A percentile compares a stretch with the other conserved stretches of the same genome.
Conservation (phyloP, 352 stramenopile genomes). For the Salisapilia sapeloensis region DNA sequence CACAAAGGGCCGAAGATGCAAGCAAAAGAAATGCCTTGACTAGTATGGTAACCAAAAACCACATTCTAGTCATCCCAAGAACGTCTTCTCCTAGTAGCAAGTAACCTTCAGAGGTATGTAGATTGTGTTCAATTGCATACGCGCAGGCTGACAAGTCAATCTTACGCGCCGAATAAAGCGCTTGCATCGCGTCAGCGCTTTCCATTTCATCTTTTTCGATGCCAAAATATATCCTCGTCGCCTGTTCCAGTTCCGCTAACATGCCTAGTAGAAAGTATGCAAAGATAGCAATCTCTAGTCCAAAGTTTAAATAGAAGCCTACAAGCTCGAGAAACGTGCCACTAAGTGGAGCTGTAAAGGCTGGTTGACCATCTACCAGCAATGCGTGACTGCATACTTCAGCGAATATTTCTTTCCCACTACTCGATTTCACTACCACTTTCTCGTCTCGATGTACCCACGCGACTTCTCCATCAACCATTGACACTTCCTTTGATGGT, state of each 20-base stretch:
- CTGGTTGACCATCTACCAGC: conserved; percentile 39
- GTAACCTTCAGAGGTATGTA: conserved; percentile 5
- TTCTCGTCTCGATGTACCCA: conserved; percentile 62
- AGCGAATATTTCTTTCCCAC: conserved; percentile 45
- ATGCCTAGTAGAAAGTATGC: conserved; percentile 41
- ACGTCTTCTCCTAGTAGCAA: conserved; percentile 14
- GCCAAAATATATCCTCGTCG: conserved; percentile 13
- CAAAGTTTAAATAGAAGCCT: conserved; percentile 36
- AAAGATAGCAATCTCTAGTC: conserved; percentile 23
- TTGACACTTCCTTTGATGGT: conserved; percentile 52
- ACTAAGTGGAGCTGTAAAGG: conserved; percentile 37
- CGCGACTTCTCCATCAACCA: conserved; percentile 44
- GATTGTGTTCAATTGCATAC: conserved; percentile 2
- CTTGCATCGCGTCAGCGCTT: conserved; percentile 11
- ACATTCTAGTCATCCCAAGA: conserved; percentile 24
- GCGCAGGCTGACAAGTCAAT: conserved; percentile 5
- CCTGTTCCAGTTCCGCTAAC: conserved; percentile 34
- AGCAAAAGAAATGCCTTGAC: conserved; percentile 18
- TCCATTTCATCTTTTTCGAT: conserved; percentile 11
- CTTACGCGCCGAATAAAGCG: conserved; percentile 13
- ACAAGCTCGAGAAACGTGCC: conserved; percentile 41
- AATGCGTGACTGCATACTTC: conserved; percentile 44
- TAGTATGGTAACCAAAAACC: conserved; percentile 18
- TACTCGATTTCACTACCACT: conserved; percentile 36
- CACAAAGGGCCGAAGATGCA: conserved; percentile 10